Conservation (phyloP, 352 stramenopile genomes). For the Globisporangium middletonii region DNA sequence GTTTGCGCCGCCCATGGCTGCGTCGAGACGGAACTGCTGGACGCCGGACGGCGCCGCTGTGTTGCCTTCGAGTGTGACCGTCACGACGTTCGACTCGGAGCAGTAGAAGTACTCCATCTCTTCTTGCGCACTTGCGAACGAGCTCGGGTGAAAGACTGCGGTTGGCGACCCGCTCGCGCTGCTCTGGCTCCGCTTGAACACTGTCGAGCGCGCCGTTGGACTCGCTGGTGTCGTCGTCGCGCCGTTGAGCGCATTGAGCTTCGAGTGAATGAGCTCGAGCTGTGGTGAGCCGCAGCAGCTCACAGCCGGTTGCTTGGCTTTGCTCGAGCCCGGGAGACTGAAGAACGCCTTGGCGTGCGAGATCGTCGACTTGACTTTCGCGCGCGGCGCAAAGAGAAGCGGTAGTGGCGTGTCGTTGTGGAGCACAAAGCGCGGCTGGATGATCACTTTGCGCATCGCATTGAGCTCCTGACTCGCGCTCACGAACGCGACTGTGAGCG, state of each 20-base stretch:
- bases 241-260: slow-evolving; percentile 54
- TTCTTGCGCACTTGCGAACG: slow-evolving; percentile 12
- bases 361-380: slow-evolving; percentile 44
- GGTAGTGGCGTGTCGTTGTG: slow-evolving; percentile 49
- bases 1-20: slow-evolving; percentile 44
- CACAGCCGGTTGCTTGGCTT: slow-evolving; percentile 33
- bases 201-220: slow-evolving; percentile 9
- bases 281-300: slow-evolving; percentile 52
- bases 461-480: slow-evolving; percentile 37
- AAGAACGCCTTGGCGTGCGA: slow-evolving; percentile 65
- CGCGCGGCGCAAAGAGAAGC: slow-evolving; percentile 47
- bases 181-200: slow-evolving; percentile 13
- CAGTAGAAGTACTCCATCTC: slow-evolving; percentile 61
- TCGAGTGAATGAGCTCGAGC: slow-evolving; percentile 67
- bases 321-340: slow-evolving; percentile 30
- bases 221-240: slow-evolving; percentile 28
- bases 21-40: slow-evolving; percentile 52
- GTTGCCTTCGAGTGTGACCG: slow-evolving; percentile 65
- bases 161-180: background rate
- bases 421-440: slow-evolving; percentile 62
- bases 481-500: slow-evolving; percentile 58
- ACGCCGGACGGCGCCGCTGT: slow-evolving; percentile 39
- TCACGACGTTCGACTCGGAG: slow-evolving; percentile 58
- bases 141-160: background rate
- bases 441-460: slow-evolving; percentile 45